phyloP scores from a whole-genome alignment of 2,329 filamentous ascomycete species.

The Microsporum ferrugineum region DNA sequence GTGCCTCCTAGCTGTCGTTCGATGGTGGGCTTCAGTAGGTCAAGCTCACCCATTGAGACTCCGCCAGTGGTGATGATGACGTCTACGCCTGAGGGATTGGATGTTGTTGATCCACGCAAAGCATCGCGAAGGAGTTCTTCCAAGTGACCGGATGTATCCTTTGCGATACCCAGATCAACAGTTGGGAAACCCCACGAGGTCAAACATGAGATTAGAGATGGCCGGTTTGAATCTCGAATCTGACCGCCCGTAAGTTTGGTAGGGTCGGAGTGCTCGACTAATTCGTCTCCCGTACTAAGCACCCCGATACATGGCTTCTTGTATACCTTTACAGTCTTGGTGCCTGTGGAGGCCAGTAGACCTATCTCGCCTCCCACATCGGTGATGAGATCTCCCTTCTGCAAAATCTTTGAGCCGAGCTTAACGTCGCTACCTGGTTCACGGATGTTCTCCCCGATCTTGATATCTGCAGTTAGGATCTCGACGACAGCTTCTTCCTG shows the following conservation, averaged over 20 bases:
- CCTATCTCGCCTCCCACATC: constrained; percentile 84
- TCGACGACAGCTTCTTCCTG: constrained; percentile 79
- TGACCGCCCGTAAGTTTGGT: constrained; percentile 61
- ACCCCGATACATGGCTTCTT: constrained; percentile 70
- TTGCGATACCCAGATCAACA: constrained; percentile 73
- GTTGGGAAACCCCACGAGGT: constrained; percentile 63
- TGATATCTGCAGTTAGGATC: constrained; percentile 66
- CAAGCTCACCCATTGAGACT: constrained; percentile 95
- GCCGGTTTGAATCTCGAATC: constrained; percentile 86
- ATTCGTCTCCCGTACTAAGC: constrained; percentile 88
- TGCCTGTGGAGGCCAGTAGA: constrained; percentile 73
- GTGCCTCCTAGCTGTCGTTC: constrained; percentile 80
- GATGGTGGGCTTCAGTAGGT: constrained; percentile 91
- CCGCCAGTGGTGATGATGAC: constrained; percentile 85
- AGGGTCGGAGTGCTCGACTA: constrained; percentile 57
- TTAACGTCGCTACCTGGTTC: constrained; percentile 82
- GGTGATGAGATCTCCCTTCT: constrained; percentile 69
- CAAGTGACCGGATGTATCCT: constrained; percentile 48
- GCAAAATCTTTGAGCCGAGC: constrained; percentile 57
- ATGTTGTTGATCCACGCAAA: constrained; percentile 42
- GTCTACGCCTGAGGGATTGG: constrained; percentile 45
- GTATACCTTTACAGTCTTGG: constrained; percentile 58
- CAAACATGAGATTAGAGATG: constrained; percentile 70
- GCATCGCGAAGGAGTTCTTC: constrained; percentile 67
- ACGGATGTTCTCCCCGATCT: constrained; percentile 73